Percentiles rank a stretch among this genome's conserved stretches.
Evolutionary conservation across 495 filamentous ascomycete species (phyloP).

Genomic region (Sordaria brevicollis): DNA sequence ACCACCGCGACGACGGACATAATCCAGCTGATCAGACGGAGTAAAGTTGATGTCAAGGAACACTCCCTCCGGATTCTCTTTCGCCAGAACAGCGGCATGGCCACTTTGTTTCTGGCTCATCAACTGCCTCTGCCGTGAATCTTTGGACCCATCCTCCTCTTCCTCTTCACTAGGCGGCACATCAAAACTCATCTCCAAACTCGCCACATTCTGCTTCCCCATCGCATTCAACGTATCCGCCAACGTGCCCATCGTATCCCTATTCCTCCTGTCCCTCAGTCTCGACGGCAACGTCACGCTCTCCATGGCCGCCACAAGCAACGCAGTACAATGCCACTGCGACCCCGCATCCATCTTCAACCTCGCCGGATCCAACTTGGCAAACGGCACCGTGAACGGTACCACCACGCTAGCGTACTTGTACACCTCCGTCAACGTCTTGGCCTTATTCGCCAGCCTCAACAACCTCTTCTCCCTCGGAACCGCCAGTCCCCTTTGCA

Average conservation of each 20-base stretch:
- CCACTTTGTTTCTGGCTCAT: background rate
- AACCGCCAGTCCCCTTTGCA: background rate
- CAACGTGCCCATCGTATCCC: slow-evolving; percentile 49
- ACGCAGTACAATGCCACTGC: slow-evolving; percentile 70
- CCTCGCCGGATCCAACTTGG: slow-evolving; percentile 46
- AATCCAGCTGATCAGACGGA: slow-evolving; percentile 18
- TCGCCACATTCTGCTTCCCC: slow-evolving; percentile 71
- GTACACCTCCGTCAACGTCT: slow-evolving; percentile 54
- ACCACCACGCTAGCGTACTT: slow-evolving; percentile 67
- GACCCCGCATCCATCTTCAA: slow-evolving; percentile 55
- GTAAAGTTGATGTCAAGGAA: slow-evolving; percentile 18
- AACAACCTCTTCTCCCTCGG: slow-evolving; percentile 35
- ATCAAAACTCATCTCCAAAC: slow-evolving; percentile 47
- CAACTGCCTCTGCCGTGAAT: background rate
- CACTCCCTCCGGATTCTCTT: slow-evolving; percentile 10
- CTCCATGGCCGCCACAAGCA: slow-evolving; percentile 72
- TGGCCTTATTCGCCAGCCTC: slow-evolving; percentile 57
- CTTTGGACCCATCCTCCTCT: background rate
- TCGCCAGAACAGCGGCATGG: background rate
- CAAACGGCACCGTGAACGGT: slow-evolving; percentile 52
- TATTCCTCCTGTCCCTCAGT: slow-evolving; percentile 42
- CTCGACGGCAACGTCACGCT: slow-evolving; percentile 69
- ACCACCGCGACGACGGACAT: background rate
- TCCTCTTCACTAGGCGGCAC: slow-evolving; percentile 7
- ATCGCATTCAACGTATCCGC: slow-evolving; percentile 63